Percentiles rank a stretch among this genome's conserved stretches.
Conservation (phyloP, 176 grass and related monocot species). For the Urochloa ruziziensis region DNA sequence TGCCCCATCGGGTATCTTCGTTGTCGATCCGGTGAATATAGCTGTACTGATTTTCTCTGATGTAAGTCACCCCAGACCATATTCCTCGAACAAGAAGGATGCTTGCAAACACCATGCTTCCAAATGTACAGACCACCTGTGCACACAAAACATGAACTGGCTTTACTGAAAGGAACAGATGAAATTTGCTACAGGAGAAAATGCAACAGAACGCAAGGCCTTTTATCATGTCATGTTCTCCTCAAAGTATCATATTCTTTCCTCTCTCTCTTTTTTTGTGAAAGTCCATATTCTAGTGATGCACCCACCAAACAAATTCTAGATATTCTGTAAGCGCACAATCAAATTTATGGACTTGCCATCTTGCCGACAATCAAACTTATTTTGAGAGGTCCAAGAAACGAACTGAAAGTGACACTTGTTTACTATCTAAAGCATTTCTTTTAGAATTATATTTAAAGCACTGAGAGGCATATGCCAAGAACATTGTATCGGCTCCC, state of each 20-base stretch:
- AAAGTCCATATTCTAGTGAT: not conserved
- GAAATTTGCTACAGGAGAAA: not conserved
- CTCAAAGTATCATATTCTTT: not conserved
- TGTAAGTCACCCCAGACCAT: constrained; percentile 86
- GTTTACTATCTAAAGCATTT: not conserved
- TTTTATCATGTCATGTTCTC: not conserved
- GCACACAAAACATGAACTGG: not conserved
- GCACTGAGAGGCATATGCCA: constrained; percentile 18
- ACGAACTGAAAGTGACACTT: not conserved
- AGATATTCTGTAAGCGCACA: not conserved
- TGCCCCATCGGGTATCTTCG: constrained; percentile 64
- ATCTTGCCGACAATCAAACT: not conserved
- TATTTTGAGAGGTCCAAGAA: not conserved
- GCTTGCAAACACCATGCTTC: constrained; percentile 88
- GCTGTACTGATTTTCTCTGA: constrained; percentile 71
- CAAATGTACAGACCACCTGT: constrained; percentile 93
- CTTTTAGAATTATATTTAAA: not conserved
- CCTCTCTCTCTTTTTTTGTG: too few species aligned
- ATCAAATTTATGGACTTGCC: not conserved
- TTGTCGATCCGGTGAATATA: constrained; percentile 70
- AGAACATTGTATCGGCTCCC: not conserved
- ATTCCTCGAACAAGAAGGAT: constrained; percentile 87
- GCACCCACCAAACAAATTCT: not conserved
- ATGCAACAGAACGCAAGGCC: not conserved
- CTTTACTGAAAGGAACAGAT: not conserved